phyloP scores from a whole-genome alignment of 352 stramenopile species.

The Globisporangium abappressorium region DNA sequence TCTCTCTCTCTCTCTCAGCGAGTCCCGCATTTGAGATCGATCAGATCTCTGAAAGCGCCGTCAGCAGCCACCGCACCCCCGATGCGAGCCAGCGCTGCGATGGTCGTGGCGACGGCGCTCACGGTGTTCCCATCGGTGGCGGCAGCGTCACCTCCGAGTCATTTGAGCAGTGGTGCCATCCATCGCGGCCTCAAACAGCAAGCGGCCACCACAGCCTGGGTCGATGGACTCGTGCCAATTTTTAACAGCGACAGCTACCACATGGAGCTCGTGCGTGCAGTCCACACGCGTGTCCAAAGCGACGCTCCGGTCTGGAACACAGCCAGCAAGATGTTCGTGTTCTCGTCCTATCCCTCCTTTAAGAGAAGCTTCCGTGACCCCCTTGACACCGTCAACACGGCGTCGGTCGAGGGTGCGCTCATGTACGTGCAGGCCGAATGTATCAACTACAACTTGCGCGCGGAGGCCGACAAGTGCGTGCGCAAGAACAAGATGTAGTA shows the following conservation, averaged over 20 bases:
- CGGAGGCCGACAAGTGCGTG: slow-evolving; percentile 6
- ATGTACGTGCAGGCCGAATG: slow-evolving; percentile 52
- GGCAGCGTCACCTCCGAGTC: not conserved
- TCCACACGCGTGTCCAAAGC: slow-evolving; percentile 59
- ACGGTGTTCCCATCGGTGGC: not conserved
- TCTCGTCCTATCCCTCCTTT: slow-evolving; percentile 31
- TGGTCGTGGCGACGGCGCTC: slow-evolving; percentile 9
- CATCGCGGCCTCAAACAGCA: slow-evolving; percentile 11
- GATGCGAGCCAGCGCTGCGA: slow-evolving; percentile 13
- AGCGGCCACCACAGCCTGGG: not conserved
- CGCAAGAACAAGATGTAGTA: slow-evolving; percentile 81
- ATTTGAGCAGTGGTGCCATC: not conserved
- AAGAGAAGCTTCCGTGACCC: slow-evolving; percentile 30
- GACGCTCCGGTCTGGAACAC: slow-evolving; percentile 55
- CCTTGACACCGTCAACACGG: slow-evolving; percentile 39
- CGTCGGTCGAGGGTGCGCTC: slow-evolving; percentile 42
- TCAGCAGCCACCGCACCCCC: not conserved
- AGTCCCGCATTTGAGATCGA: too few species aligned
- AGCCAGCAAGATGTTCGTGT: slow-evolving; percentile 30
- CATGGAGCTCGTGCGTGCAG: slow-evolving; percentile 48
- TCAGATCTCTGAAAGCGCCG: too few species aligned
- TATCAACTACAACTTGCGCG: slow-evolving; percentile 41
- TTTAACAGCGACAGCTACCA: slow-evolving; percentile 46
- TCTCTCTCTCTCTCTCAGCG: too few species aligned
- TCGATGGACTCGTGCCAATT: slow-evolving; percentile 24